Evolutionary conservation across 805 yeast species (phyloP), one percentile per base, ranked within the genome.

Genomic region (Wickerhamiella cacticola): DNA sequence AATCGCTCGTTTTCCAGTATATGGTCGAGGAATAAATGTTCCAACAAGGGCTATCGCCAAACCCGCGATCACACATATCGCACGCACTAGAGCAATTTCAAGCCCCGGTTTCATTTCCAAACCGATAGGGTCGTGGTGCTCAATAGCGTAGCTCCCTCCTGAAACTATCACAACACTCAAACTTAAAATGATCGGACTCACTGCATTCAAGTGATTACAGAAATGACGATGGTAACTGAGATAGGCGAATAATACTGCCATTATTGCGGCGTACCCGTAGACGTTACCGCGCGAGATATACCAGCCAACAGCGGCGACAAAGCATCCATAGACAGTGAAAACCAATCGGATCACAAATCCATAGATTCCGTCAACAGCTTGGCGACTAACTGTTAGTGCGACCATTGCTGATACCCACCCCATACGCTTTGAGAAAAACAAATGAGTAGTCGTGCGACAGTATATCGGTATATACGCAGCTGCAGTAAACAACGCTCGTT

Each of bases 231-330:
- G 60, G 46, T 52, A 63, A 19, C 55, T 53, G 19, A 63, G 46
- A 29, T 52, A 50, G 8, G 58, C 45, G 49, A 55, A 57, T 1
- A 58, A 44, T 9, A 58, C 57, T 0, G 58, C 61, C 24, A 55
- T 54, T 5, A 61, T 60, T 1, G 57, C 58, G 3, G 63, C 66
- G 45, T 56, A 59, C 1, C 68, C 67, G 26, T 53, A 62, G 0
- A 56, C 57, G 33, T 62, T 63, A 1, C 68, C 67, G 3, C 50
- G 40, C 3, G 67, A 65, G 15, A 64, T 63, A 47, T 64, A 64
- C 67, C 67, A 64, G 3, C 53, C 59, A 3, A 58, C 59, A 57
- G 62, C 52, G 1, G 62, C 67, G 2, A 61, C 44, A 8, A 60
- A 41, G 24, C 63, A 55, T 1, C 65, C 66, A 28, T 56, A 46